Percentiles rank a stretch among this genome's conserved stretches.
phyloP scores from a whole-genome alignment of 129 eudicot species.

The Mikania micrantha region DNA sequence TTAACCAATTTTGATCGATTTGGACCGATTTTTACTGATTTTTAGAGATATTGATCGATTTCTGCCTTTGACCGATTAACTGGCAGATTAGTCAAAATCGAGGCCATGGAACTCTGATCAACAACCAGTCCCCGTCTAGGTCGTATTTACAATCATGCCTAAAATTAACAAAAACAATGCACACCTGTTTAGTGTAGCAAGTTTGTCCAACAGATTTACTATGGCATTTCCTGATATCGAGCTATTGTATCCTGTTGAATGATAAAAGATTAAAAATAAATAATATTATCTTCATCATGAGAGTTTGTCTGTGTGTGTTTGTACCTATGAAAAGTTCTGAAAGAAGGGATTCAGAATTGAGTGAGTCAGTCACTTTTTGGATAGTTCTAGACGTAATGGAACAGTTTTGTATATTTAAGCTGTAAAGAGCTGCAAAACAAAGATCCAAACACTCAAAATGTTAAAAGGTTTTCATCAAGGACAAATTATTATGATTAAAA shows the following conservation, averaged over 20 bases:
- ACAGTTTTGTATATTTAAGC: slow-evolving; percentile 68
- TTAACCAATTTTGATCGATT: too few species aligned
- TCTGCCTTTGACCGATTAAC: too few species aligned
- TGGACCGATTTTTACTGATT: too few species aligned
- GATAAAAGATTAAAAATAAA: background rate
- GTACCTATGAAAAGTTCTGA: slow-evolving; percentile 72
- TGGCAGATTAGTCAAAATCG: too few species aligned
- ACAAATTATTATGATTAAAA: slow-evolving; percentile 1
- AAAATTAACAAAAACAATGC: background rate
- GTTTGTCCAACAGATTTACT: slow-evolving; percentile 52
- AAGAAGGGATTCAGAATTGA: slow-evolving; percentile 55
- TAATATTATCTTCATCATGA: background rate
- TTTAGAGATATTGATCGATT: too few species aligned
- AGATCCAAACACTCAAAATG: background rate
- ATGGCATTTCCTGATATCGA: slow-evolving; percentile 62
- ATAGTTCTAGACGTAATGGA: slow-evolving; percentile 80
- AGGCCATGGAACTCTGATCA: too few species aligned
- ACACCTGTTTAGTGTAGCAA: slow-evolving; percentile 67
- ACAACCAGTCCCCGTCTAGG: too few species aligned
- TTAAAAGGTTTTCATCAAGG: background rate
- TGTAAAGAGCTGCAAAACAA: slow-evolving; percentile 76
- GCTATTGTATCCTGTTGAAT: slow-evolving; percentile 68
- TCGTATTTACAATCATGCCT: too few species aligned
- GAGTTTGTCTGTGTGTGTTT: background rate
- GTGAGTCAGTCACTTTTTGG: slow-evolving; percentile 70